A percentile compares a stretch with the other conserved stretches of the same genome.
Conservation (phyloP, 2,329 filamentous ascomycete genomes). For the Aspergillus puulaauensis region DNA sequence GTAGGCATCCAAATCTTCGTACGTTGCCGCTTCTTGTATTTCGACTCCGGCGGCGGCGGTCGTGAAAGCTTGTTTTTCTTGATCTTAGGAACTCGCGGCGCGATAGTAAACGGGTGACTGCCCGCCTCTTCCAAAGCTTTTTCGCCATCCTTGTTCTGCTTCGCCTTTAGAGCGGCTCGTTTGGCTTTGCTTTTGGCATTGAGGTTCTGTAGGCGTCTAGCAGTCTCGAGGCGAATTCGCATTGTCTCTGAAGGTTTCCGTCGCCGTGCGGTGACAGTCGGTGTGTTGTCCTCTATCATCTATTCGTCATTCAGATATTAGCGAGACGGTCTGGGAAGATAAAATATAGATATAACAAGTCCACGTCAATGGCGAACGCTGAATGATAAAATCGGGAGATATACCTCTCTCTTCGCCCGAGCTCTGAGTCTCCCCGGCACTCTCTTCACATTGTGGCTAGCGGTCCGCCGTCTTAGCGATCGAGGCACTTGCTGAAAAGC, state of each 20-base stretch:
- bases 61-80: conserved; percentile 69
- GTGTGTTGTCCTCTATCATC: conserved; percentile 90
- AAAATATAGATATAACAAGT: not conserved
- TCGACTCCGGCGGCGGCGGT: conserved; percentile 61
- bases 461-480: conserved; percentile 79
- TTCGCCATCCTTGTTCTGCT: conserved; percentile 32
- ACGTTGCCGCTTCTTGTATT: conserved; percentile 80
- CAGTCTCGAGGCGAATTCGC: conserved; percentile 68
- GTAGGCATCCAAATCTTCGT: conserved; percentile 94
- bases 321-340: not conserved
- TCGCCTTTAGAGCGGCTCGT: conserved; percentile 45
- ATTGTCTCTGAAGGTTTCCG: conserved; percentile 47
- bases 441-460: conserved; percentile 90
- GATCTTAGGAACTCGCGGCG: conserved; percentile 59
- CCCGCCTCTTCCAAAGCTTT: conserved; percentile 23
- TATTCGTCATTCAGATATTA: conserved; percentile 39
- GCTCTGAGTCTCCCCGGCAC: conserved; percentile 75
- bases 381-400: conserved; percentile 4
- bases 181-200: conserved; percentile 46
- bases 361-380: not conserved
- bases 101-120: conserved; percentile 35
- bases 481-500: conserved; percentile 91
- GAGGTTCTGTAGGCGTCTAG: conserved; percentile 66
- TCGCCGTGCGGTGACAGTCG: conserved; percentile 64
- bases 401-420: conserved; percentile 64